These are phyloP conservation scores for Synchytrium microbalum DNA, from an alignment of 371 early-diverging fungal genomes.

Conservation along the genomic window DNA sequence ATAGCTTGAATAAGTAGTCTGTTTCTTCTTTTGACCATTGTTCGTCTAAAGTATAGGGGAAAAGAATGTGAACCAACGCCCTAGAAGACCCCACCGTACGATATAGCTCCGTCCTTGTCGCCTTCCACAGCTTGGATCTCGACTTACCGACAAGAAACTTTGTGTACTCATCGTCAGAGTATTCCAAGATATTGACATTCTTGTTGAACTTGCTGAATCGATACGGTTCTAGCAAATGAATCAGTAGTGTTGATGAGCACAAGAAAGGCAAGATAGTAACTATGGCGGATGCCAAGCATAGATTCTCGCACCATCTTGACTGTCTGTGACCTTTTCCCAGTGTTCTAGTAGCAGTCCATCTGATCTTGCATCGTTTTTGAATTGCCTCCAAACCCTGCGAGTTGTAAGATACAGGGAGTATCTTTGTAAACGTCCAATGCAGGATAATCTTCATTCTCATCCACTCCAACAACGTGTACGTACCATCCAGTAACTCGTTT, in stretches of 20 bases:
- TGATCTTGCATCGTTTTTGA: slow-evolving; percentile 67
- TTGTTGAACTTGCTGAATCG: slow-evolving; percentile 61
- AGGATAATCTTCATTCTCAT: not conserved
- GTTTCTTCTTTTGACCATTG: slow-evolving; percentile 82
- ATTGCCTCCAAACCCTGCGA: slow-evolving; percentile 58
- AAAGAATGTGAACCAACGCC: not conserved
- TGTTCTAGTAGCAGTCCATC: slow-evolving; percentile 65
- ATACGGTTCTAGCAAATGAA: slow-evolving; percentile 34
- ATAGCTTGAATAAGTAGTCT: slow-evolving; percentile 68
- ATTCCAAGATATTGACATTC: slow-evolving; percentile 49
- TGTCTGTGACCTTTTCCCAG: slow-evolving; percentile 62
- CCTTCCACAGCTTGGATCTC: not conserved
- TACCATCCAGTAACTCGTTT: slow-evolving; percentile 59
- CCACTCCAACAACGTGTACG: not conserved
- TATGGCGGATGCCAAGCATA: too few relatives aligned
- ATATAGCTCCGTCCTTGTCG: too few relatives aligned
- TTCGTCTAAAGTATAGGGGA: slow-evolving; percentile 40
- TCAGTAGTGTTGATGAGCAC: not conserved
- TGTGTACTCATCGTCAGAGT: slow-evolving; percentile 65
- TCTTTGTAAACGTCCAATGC: too few relatives aligned
- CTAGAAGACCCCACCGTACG: slow-evolving; percentile 1
- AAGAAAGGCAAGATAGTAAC: not conserved
- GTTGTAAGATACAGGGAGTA: too few relatives aligned
- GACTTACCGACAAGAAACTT: slow-evolving; percentile 32
- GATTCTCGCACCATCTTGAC: slow-evolving; percentile 21